Evolutionary conservation across 2,329 filamentous ascomycete species (phyloP).

Genomic region (Botrytis galanthina): DNA sequence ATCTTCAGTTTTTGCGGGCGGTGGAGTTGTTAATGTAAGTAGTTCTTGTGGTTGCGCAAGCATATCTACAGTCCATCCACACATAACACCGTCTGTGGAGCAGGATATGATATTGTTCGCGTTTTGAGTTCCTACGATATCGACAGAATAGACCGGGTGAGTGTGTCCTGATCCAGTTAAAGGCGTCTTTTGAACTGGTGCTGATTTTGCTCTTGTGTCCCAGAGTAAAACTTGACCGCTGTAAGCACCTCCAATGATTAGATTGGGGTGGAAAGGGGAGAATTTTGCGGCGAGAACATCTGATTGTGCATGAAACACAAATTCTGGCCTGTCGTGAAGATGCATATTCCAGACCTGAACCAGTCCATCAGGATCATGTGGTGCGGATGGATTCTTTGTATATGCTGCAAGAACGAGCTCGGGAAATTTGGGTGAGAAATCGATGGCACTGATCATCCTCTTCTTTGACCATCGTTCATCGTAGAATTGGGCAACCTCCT

Average conservation of each 20-base stretch:
- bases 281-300: constrained; percentile 95
- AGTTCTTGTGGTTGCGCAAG: constrained; percentile 94
- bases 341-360: constrained; percentile 97
- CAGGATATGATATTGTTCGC: constrained; percentile 98
- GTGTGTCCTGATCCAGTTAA: constrained; percentile 93
- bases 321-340: constrained; percentile 90
- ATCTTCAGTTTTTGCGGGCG: constrained; percentile 87
- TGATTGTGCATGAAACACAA: constrained; percentile 93
- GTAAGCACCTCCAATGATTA: constrained; percentile 95
- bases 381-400: constrained; percentile 94
- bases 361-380: constrained; percentile 88
- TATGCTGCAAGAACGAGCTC: constrained; percentile 93
- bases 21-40: constrained; percentile 80
- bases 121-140: constrained; percentile 96
- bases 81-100: constrained; percentile 94
- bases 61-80: constrained; percentile 97
- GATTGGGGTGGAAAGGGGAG: constrained; percentile 95
- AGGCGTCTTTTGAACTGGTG: constrained; percentile 92
- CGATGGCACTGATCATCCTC: constrained; percentile 91
- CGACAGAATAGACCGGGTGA: constrained; percentile 91
- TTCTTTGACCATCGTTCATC: constrained; percentile 97
- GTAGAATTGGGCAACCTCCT: constrained; percentile 89
- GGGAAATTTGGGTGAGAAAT: constrained; percentile 93
- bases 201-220: constrained; percentile 88
- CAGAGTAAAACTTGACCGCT: constrained; percentile 94